A percentile compares a stretch with the other conserved stretches of the same genome.
Evolutionary conservation across 768 basidiomycete species (phyloP).

Genomic region (Cytidiella melzeri): DNA sequence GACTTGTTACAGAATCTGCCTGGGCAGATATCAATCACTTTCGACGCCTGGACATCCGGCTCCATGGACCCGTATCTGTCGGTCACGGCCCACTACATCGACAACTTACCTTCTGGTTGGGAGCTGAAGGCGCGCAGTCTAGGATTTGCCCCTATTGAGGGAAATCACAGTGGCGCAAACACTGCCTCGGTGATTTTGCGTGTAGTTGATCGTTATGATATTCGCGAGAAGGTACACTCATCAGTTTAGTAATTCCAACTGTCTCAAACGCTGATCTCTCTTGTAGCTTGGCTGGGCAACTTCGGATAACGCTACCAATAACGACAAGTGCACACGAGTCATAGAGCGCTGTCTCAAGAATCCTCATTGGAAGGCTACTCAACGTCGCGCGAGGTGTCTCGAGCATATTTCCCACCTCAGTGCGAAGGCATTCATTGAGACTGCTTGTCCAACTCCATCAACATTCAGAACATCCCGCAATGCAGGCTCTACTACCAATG

Average conservation of each 20-base stretch:
- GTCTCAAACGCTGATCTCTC: no score
- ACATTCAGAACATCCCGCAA: background rate
- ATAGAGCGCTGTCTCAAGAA: background rate
- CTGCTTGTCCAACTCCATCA: slow-evolving; percentile 1
- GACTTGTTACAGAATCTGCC: slow-evolving; percentile 5
- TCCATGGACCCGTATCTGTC: slow-evolving; percentile 1
- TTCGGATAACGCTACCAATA: background rate
- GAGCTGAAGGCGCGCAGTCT: background rate
- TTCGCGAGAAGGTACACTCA: background rate
- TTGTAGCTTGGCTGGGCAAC: slow-evolving; percentile 2
- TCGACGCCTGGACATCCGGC: slow-evolving; percentile 6
- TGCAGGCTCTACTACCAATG: no score
- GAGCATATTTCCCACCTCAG: slow-evolving; percentile 4
- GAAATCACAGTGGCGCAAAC: slow-evolving; percentile 9
- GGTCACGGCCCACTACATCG: slow-evolving; percentile 7
- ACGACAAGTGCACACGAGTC: background rate
- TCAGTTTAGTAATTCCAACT: no score
- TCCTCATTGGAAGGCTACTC: background rate
- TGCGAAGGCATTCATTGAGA: slow-evolving; percentile 5
- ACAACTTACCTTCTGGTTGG: slow-evolving; percentile 1
- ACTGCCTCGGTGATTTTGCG: slow-evolving; percentile 1
- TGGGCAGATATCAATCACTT: slow-evolving; percentile 5
- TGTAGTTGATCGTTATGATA: slow-evolving; percentile 3
- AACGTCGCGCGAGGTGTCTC: background rate
- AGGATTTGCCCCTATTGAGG: slow-evolving; percentile 1